These are phyloP conservation scores for Podospora fimiseda DNA, from an alignment of 495 filamentous ascomycete genomes.

Conservation along the genomic window DNA sequence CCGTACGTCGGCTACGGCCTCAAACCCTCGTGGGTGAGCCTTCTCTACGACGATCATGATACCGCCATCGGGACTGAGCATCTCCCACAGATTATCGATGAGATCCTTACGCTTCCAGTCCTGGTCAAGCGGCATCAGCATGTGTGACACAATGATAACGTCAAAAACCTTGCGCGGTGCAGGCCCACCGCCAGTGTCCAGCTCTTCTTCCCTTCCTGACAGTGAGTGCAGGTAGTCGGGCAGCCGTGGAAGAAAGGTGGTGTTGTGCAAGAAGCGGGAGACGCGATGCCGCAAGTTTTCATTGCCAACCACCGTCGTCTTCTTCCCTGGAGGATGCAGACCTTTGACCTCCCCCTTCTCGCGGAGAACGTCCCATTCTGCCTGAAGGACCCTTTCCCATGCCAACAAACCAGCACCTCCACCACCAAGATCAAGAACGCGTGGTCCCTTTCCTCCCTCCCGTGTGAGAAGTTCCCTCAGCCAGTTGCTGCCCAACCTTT, in stretches of 20 bases:
- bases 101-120: constrained; percentile 67
- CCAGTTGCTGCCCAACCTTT: constrained; percentile 78
- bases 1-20: constrained; percentile 79
- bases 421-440: constrained; percentile 76
- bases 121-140: constrained; percentile 63
- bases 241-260: constrained; percentile 83
- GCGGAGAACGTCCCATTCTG: constrained; percentile 66
- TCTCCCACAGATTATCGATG: constrained; percentile 80
- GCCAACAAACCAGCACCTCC: constrained; percentile 80
- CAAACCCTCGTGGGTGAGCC: constrained; percentile 84
- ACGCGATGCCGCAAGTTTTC: constrained; percentile 63
- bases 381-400: constrained; percentile 74
- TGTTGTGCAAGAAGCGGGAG: constrained; percentile 73
- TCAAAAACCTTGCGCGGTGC: constrained; percentile 73
- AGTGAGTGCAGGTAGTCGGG: constrained; percentile 77
- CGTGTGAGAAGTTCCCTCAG: constrained; percentile 58
- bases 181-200: constrained; percentile 33
- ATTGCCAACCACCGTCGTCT: constrained; percentile 45
- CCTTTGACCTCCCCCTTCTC: constrained; percentile 39
- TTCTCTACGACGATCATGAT: constrained; percentile 87
- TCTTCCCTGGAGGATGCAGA: constrained; percentile 39
- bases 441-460: constrained; percentile 58
- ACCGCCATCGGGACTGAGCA: constrained; percentile 78
- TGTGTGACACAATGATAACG: constrained; percentile 82
- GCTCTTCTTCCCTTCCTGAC: constrained; percentile 31